These are phyloP conservation scores for Cercospora sojina DNA, from an alignment of 2,329 filamentous ascomycete species.

Conservation along the genomic window DNA sequence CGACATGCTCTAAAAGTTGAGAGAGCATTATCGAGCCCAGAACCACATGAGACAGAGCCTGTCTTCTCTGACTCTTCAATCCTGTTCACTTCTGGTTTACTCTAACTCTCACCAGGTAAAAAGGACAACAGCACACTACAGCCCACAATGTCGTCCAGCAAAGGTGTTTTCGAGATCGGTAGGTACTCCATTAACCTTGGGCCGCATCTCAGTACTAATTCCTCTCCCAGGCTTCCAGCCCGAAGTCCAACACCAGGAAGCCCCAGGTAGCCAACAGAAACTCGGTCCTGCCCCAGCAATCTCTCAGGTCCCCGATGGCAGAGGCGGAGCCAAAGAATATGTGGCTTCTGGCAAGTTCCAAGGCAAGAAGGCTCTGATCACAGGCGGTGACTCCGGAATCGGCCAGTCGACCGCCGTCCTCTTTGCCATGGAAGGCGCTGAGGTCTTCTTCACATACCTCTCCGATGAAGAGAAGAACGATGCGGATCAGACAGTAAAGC, in stretches of 20 bases:
- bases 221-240: conserved; percentile 21
- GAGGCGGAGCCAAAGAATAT: conserved; percentile 69
- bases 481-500: conserved; percentile 69
- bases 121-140: background rate
- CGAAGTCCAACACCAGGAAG: conserved; percentile 50
- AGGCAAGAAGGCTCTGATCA: conserved; percentile 75
- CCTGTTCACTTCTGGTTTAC: background rate
- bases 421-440: conserved; percentile 78
- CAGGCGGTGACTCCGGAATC: conserved; percentile 77
- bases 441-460: conserved; percentile 70
- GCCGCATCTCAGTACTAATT: background rate
- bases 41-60: background rate
- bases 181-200: background rate
- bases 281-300: conserved; percentile 61
- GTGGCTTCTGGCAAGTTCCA: conserved; percentile 72
- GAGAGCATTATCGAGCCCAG: background rate
- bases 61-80: background rate
- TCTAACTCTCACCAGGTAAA: background rate
- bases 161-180: conserved; percentile 30
- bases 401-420: conserved; percentile 73
- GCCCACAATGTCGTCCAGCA: conserved; percentile 35
- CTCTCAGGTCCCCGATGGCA: conserved; percentile 65
- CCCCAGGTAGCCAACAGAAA: conserved; percentile 55
- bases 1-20: conserved; percentile 6
- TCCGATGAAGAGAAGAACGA: conserved; percentile 70